These are phyloP conservation scores for Linnemannia elongata DNA, from an alignment of 192 early-diverging fungal genomes.

Conservation along the genomic window DNA sequence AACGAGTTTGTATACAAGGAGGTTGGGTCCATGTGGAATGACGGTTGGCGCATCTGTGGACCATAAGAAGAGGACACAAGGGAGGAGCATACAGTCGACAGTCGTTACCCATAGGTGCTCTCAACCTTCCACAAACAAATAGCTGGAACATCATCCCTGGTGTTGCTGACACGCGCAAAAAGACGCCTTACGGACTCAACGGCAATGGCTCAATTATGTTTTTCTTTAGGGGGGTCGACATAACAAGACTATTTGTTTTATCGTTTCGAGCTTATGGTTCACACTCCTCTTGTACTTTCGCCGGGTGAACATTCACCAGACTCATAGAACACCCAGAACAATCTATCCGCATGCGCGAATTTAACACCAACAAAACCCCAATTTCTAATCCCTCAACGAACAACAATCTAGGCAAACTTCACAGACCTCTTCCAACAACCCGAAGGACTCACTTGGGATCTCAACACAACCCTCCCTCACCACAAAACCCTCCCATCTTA, in stretches of 20 bases:
- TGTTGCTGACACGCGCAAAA: background rate
- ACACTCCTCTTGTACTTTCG: background rate
- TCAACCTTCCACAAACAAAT: background rate
- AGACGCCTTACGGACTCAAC: too few relatives aligned
- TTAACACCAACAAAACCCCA: background rate
- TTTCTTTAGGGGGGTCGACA: background rate
- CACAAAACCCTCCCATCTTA: slow-evolving; percentile 17
- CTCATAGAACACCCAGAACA: background rate
- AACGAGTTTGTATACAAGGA: too few relatives aligned
- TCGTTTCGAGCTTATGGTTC: too few relatives aligned
- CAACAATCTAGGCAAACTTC: slow-evolving; percentile 43
- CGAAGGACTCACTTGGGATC: slow-evolving; percentile 29
- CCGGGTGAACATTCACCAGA: background rate
- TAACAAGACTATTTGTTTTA: too few relatives aligned
- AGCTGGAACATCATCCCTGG: background rate
- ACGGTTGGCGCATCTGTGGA: too few relatives aligned
- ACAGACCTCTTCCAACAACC: slow-evolving; percentile 46
- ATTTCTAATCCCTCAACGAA: background rate
- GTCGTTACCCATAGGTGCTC: background rate
- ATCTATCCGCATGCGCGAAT: background rate
- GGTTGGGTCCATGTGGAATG: too few relatives aligned
- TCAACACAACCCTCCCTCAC: slow-evolving; percentile 25
- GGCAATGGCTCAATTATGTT: background rate
- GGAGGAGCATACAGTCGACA: too few relatives aligned
- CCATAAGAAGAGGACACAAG: background rate